A percentile compares a stretch with the other conserved stretches of the same genome.
These are phyloP conservation scores for Globisporangium cederbergense DNA, from an alignment of 352 stramenopile species.

Conservation along the genomic window DNA sequence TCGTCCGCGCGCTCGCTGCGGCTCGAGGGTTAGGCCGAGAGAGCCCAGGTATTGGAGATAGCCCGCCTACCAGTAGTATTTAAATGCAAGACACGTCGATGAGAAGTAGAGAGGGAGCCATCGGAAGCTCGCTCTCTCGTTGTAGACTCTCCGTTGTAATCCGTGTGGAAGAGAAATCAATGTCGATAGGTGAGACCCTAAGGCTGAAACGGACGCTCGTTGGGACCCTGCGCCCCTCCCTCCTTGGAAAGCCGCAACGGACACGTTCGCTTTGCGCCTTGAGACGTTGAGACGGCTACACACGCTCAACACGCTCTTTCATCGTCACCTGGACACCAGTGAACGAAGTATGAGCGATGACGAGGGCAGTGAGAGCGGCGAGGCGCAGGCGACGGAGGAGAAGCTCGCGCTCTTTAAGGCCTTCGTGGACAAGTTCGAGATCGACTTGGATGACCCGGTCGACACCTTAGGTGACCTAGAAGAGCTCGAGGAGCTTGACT, in stretches of 20 bases:
- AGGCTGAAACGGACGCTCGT: not conserved
- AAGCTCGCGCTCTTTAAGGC: conserved; percentile 48
- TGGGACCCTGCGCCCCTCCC: too few species aligned
- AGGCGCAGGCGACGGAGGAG: conserved; percentile 20
- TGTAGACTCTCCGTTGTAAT: not conserved
- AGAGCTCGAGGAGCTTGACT: conserved; percentile 73
- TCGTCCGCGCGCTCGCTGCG: conserved; percentile 3
- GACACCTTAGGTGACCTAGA: conserved; percentile 63
- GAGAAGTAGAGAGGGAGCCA: not conserved
- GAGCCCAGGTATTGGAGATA: too few species aligned
- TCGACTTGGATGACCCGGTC: conserved; percentile 68
- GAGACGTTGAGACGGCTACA: not conserved
- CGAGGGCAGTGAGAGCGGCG: conserved; percentile 20
- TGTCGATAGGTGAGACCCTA: not conserved
- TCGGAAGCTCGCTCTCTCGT: conserved; percentile 1
- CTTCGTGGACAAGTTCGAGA: conserved; percentile 62
- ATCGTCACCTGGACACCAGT: not conserved
- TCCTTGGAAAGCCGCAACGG: not conserved
- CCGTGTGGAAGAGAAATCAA: too few species aligned
- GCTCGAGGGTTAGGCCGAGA: not conserved
- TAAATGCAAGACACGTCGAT: too few species aligned
- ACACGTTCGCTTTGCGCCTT: too few species aligned
- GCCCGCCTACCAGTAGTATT: too few species aligned
- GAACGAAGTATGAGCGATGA: conserved; percentile 44
- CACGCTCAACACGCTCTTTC: not conserved